Evolutionary conservation across 2,329 filamentous ascomycete species (phyloP).

Genomic region (Pseudogymnoascus destructans): DNA sequence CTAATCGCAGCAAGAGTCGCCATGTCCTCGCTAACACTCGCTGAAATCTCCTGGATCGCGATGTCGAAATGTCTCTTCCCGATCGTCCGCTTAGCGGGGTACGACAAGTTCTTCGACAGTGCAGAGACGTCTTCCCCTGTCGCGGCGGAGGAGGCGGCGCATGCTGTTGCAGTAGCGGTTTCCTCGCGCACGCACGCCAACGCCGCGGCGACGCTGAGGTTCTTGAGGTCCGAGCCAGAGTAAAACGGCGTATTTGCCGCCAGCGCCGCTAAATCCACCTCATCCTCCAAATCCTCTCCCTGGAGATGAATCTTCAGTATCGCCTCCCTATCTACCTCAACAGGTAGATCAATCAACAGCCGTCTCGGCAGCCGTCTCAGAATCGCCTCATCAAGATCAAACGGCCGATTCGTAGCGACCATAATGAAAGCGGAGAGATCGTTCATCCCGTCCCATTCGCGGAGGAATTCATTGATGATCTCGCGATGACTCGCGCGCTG

Average conservation of each 20-base stretch:
- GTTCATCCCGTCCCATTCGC: slow-evolving; percentile 88
- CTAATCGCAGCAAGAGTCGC: slow-evolving; percentile 68
- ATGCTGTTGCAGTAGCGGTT: slow-evolving; percentile 31
- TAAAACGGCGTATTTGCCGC: slow-evolving; percentile 61
- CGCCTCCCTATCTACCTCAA: slow-evolving; percentile 49
- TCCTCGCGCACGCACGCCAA: slow-evolving; percentile 70
- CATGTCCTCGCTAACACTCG: slow-evolving; percentile 93
- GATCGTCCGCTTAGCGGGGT: slow-evolving; percentile 57
- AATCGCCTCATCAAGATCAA: slow-evolving; percentile 83
- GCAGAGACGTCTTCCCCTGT: slow-evolving; percentile 18
- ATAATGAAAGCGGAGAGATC: slow-evolving; percentile 86
- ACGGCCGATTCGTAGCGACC: slow-evolving; percentile 92
- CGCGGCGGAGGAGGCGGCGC: slow-evolving; percentile 30
- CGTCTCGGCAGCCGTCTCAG: slow-evolving; percentile 62
- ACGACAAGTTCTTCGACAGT: slow-evolving; percentile 35
- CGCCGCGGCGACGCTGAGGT: slow-evolving; percentile 66
- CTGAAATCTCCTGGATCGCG: slow-evolving; percentile 77
- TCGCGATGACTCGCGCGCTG: slow-evolving; percentile 66
- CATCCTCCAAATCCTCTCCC: slow-evolving; percentile 48
- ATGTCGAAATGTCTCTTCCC: slow-evolving; percentile 64
- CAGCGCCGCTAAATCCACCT: slow-evolving; percentile 48
- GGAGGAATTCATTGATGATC: slow-evolving; percentile 90
- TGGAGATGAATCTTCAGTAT: slow-evolving; percentile 61
- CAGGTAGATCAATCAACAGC: slow-evolving; percentile 60
- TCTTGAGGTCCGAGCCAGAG: slow-evolving; percentile 74